Percentiles rank a stretch among this genome's conserved stretches.
Conservation (phyloP, 768 basidiomycete species). For the Lentinula aciculospora region DNA sequence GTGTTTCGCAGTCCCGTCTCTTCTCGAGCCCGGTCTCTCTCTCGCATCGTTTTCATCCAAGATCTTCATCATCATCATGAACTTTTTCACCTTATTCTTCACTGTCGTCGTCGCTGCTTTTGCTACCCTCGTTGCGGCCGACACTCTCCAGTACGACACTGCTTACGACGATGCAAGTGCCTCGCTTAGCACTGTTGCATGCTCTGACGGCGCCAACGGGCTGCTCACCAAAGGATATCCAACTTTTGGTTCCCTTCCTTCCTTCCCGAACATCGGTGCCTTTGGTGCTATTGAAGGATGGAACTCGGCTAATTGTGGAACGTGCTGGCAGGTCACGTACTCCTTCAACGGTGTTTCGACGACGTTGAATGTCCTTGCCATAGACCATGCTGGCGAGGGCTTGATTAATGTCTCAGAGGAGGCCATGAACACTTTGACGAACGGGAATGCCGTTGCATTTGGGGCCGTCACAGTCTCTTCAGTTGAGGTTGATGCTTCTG, state of each 20-base stretch:
- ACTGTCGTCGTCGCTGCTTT: slow-evolving; percentile 18
- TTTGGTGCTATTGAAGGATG: slow-evolving; percentile 28
- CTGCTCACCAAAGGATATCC: slow-evolving; percentile 31
- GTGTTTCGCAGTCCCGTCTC: not conserved
- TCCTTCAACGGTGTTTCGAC: slow-evolving; percentile 9
- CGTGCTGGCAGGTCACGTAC: slow-evolving; percentile 38
- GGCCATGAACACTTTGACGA: slow-evolving; percentile 54
- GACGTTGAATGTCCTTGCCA: slow-evolving; percentile 27
- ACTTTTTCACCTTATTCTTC: slow-evolving; percentile 15
- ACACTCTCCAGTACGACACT: slow-evolving; percentile 36
- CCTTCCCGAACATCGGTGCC: slow-evolving; percentile 55
- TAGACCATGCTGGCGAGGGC: slow-evolving; percentile 29
- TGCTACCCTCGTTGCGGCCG: slow-evolving; percentile 19
- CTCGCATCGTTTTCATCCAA: too few relatives aligned
- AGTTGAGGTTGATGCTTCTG: slow-evolving; percentile 34
- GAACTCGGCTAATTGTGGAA: slow-evolving; percentile 33
- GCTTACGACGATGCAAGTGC: slow-evolving; percentile 38
- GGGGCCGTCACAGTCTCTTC: slow-evolving; percentile 44
- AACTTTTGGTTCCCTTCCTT: slow-evolving; percentile 46
- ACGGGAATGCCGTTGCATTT: slow-evolving; percentile 35
- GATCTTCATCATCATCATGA: slow-evolving; percentile 10
- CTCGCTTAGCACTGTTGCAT: slow-evolving; percentile 37
- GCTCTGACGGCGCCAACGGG: slow-evolving; percentile 36
- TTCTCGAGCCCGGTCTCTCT: not conserved
- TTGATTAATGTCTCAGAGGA: slow-evolving; percentile 41